Evolutionary conservation across 768 basidiomycete genomes (phyloP).

Genomic region (Kwoniella europaea): DNA sequence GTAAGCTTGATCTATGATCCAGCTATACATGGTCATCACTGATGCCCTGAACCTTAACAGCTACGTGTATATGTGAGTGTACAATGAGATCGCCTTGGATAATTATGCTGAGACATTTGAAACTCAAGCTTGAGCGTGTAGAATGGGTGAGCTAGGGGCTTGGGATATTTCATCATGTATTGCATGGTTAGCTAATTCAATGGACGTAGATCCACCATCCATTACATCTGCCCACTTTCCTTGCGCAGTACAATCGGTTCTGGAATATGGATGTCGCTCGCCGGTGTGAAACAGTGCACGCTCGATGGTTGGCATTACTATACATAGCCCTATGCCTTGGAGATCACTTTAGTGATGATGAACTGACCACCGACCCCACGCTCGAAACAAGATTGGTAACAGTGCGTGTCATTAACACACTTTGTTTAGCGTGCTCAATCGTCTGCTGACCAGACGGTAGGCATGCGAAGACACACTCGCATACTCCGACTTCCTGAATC

Average conservation of each 20-base stretch:
- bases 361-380: conserved; percentile 7
- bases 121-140: conserved; percentile 16
- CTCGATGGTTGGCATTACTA: conserved; percentile 28
- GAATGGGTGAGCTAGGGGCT: conserved; percentile 22
- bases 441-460: conserved; percentile 3
- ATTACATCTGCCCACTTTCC: conserved; percentile 26
- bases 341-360: conserved; percentile 27
- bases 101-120: neutral
- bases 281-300: conserved; percentile 22
- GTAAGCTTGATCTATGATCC: neutral
- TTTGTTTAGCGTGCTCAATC: neutral
- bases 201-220: conserved; percentile 19
- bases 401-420: neutral
- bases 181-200: neutral
- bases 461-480: conserved; percentile 29
- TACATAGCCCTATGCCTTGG: conserved; percentile 27
- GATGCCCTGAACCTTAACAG: neutral
- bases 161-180: neutral
- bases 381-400: conserved; percentile 13
- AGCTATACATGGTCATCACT: neutral
- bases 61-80: conserved; percentile 17
- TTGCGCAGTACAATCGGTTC: conserved; percentile 30
- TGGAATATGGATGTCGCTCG: conserved; percentile 11
- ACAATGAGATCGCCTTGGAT: neutral
- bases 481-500: conserved; percentile 25